phyloP scores from a whole-genome alignment of 257 asterid species.

The Solanum virginianum region DNA sequence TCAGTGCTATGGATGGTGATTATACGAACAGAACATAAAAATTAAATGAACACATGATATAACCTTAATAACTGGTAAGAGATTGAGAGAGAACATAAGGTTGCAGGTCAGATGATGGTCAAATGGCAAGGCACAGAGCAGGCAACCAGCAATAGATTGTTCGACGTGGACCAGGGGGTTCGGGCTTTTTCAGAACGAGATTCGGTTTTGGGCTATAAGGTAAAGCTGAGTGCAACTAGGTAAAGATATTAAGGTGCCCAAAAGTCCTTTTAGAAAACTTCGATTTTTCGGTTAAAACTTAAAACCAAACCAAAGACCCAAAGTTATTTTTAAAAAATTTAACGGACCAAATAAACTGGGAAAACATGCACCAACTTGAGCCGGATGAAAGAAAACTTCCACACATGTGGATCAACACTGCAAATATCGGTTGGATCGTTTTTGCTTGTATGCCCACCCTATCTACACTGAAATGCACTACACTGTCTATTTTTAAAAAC shows the following conservation, averaged over 20 bases:
- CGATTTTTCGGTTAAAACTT: neutral
- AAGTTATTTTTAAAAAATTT: neutral
- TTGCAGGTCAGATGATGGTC: neutral
- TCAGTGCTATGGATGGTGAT: neutral
- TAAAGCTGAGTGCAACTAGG: neutral
- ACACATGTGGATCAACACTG: neutral
- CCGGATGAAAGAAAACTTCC: neutral
- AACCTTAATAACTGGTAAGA: neutral
- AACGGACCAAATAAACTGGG: neutral
- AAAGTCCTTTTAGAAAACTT: neutral
- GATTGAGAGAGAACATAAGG: neutral
- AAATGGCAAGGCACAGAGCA: neutral
- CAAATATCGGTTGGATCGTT: neutral
- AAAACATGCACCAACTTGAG: neutral
- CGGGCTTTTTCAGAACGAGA: neutral
- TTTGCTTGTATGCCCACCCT: neutral
- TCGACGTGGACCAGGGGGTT: neutral
- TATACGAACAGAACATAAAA: neutral
- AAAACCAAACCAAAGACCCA: neutral
- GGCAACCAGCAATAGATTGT: neutral
- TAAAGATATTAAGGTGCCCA: neutral
- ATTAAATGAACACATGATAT: neutral
- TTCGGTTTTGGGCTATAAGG: neutral
- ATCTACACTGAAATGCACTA: neutral
- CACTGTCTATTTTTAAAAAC: neutral